Percentiles rank a stretch among this genome's conserved stretches.
Evolutionary conservation across 192 early-diverging fungal species (phyloP).

Genomic region (Cetraspora pellucida): DNA sequence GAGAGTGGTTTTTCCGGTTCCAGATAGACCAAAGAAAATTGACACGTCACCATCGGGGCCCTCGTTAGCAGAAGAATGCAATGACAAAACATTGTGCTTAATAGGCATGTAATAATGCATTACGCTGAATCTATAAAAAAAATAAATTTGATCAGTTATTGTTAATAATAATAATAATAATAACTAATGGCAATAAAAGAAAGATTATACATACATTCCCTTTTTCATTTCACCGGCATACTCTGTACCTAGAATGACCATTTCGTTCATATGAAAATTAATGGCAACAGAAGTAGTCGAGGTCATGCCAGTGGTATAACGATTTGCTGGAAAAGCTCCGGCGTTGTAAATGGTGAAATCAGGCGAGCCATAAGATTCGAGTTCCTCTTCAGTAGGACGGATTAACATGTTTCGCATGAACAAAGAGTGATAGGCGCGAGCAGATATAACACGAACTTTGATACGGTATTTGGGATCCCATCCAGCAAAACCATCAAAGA

Average conservation of each 20-base stretch:
- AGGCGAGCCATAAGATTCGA: conserved; percentile 89
- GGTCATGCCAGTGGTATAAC: conserved; percentile 94
- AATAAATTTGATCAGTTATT: neutral
- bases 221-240: conserved; percentile 99
- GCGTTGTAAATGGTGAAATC: conserved; percentile 99
- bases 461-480: conserved; percentile 99
- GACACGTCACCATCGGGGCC: conserved; percentile 84
- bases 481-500: conserved; percentile 96
- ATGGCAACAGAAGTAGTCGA: conserved; percentile 89
- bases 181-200: neutral
- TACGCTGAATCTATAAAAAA: conserved; percentile 79
- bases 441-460: conserved; percentile 94
- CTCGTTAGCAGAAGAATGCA: conserved; percentile 95
- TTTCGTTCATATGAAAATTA: conserved; percentile 91
- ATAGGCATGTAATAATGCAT: conserved; percentile 98
- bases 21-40: conserved; percentile 97
- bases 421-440: conserved; percentile 92
- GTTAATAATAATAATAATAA: neutral
- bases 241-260: conserved; percentile 98
- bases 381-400: conserved; percentile 88
- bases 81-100: conserved; percentile 82
- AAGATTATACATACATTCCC: conserved; percentile 62
- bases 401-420: conserved; percentile 99
- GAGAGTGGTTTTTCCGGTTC: conserved; percentile 98
- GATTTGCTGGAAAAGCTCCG: conserved; percentile 91